Conservation (phyloP, 441 rosid genomes). For the Hura crepitans region DNA sequence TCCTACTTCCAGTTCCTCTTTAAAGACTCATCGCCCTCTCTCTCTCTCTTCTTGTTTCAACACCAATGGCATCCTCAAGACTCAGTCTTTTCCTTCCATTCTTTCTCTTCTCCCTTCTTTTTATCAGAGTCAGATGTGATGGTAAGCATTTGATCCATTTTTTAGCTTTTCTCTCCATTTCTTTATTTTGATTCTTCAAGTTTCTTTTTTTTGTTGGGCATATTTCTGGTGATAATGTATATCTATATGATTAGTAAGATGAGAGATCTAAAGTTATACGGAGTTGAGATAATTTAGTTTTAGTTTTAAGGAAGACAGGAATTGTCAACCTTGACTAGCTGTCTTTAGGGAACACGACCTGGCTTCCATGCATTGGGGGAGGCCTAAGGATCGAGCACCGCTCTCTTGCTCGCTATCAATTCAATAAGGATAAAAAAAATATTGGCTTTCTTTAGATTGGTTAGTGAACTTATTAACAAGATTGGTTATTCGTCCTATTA, state of each 20-base stretch:
- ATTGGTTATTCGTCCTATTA: background rate
- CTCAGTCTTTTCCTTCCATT: slow-evolving; percentile 25
- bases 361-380: no score
- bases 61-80: slow-evolving; percentile 33
- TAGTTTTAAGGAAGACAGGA: no score
- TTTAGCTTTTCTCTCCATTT: background rate
- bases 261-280: slow-evolving; percentile 3
- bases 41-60: slow-evolving; percentile 4
- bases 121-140: slow-evolving; percentile 34
- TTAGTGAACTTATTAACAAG: no score
- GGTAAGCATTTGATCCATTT: slow-evolving; percentile 21
- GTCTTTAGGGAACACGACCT: no score
- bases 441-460: no score
- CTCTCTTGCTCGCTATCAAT: no score
- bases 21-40: slow-evolving; percentile 13
- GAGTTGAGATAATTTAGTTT: background rate
- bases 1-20: slow-evolving; percentile 10
- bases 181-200: background rate
- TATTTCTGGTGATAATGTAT: background rate
- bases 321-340: no score
- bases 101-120: slow-evolving; percentile 30
- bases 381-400: no score
- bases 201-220: background rate
- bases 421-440: slow-evolving; percentile 1
- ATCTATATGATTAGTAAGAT: background rate